Evolutionary conservation across 2,329 filamentous ascomycete genomes (phyloP), one percentile per base, ranked within the genome.

Genomic region (Talaromyces sp.): DNA sequence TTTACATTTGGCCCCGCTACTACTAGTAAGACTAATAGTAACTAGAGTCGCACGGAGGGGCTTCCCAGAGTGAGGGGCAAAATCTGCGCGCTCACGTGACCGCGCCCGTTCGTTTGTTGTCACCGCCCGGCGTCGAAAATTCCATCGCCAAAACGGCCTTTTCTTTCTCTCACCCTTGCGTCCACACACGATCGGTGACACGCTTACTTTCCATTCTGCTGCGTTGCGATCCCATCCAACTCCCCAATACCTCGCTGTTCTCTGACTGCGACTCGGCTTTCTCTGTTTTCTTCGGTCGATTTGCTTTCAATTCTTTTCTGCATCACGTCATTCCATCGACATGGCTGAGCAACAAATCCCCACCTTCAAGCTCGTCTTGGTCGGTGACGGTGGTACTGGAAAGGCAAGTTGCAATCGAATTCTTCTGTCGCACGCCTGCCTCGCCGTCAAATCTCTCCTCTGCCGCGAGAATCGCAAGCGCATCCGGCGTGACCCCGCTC

Each of bases 281-380:
- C 58, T 27, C 54, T 60, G 9, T 63, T 61, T 35, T 63, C 53
- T 61, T 59, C 54, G 46, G 62, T 59, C 60, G 58, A 60, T 51
- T 60, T 54, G 38, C 38, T 63, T 60, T 66, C 24, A 26, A 52
- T 52, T 56, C 63, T 60, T 29, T 24, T 54, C 41, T 56, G 56
- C 56, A 56, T 62, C 62, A 66, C 66, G 66, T 69, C 67, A 66
- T 65, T 60, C 60, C 65, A 65, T 61, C 63, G 69, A 66, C 66
- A 96, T 95, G 90, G 86, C 89, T 80, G 78, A 77, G 65, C 55
- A 69, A 60, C 68, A 68, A 65, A 73, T 82, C 69, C 91, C 93
- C 69, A 96, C 91, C 79, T 99, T 99, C 89, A 99, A 99, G 91
- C 91, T 99, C 74, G 95, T 99, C 79, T 91, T 99, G 82, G 95